Conservation (phyloP, 1,139 yeast genomes). For the Saccharomycopsis phalli region DNA sequence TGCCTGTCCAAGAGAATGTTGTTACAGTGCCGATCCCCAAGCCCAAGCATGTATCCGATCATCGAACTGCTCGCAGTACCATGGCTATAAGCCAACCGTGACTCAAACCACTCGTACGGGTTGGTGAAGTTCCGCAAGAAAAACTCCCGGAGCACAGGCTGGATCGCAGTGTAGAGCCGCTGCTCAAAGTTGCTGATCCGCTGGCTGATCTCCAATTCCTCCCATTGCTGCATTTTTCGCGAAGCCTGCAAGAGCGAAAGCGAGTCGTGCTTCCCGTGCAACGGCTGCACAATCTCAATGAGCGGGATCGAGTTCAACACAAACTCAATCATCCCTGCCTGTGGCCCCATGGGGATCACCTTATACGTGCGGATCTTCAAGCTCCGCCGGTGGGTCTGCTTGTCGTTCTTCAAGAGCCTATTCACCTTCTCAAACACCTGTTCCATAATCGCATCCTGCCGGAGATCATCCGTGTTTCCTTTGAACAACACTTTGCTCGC, state of each 20-base stretch:
- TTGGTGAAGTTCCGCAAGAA: constrained; percentile 61
- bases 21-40: constrained; percentile 93
- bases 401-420: constrained; percentile 48
- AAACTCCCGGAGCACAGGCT: constrained; percentile 62
- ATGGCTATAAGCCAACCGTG: constrained; percentile 57
- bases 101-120: constrained; percentile 65
- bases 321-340: constrained; percentile 84
- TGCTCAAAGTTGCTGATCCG: constrained; percentile 42
- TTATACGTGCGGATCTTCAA: constrained; percentile 73
- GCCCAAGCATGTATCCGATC: constrained; percentile 78
- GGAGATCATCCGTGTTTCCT: constrained; percentile 80
- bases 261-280: constrained; percentile 43
- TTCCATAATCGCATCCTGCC: constrained; percentile 97
- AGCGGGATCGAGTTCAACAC: constrained; percentile 71
- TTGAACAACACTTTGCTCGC: constrained; percentile 57
- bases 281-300: constrained; percentile 53
- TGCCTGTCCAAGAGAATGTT: constrained; percentile 72
- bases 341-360: constrained; percentile 84
- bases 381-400: constrained; percentile 46
- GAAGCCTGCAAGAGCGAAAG: constrained; percentile 53
- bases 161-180: constrained; percentile 35
- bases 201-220: constrained; percentile 34
- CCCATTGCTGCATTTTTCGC: constrained; percentile 41
- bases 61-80: constrained; percentile 84
- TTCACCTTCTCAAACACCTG: constrained; percentile 90